Evolutionary conservation across 768 basidiomycete species (phyloP).

Genomic region (Tulasnella sp.): DNA sequence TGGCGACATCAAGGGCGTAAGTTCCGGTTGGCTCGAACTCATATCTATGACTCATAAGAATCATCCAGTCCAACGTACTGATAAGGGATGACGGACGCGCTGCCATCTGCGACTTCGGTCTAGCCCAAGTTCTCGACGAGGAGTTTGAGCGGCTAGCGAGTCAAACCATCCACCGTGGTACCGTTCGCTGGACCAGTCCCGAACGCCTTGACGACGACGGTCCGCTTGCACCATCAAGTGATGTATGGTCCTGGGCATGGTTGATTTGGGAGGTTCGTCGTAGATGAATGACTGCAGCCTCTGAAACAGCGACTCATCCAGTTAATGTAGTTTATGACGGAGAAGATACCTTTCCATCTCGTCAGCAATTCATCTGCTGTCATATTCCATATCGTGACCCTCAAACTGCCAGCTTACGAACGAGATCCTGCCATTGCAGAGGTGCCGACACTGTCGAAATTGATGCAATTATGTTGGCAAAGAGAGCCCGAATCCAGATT

Average conservation of each 20-base stretch:
- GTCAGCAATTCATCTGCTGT: not conserved
- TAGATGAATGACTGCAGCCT: not conserved
- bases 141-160: not conserved
- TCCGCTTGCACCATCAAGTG: not conserved
- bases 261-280: not conserved
- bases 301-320: not conserved
- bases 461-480: not conserved
- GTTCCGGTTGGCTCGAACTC: not conserved
- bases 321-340: not conserved
- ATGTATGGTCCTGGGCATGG: not conserved
- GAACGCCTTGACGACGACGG: not conserved
- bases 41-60: not conserved
- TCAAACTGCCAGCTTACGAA: not conserved
- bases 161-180: not conserved
- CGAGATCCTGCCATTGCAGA: not conserved
- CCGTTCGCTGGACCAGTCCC: not conserved
- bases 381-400: not conserved
- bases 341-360: not conserved
- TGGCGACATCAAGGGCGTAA: slow-evolving; percentile 1
- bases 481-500: not conserved
- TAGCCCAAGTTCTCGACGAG: not conserved
- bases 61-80: not conserved
- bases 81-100: not conserved
- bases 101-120: not conserved
- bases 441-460: not conserved